Evolutionary conservation across 2,329 filamentous ascomycete genomes (phyloP).

Genomic region (Pseudogymnoascus verrucosus): DNA sequence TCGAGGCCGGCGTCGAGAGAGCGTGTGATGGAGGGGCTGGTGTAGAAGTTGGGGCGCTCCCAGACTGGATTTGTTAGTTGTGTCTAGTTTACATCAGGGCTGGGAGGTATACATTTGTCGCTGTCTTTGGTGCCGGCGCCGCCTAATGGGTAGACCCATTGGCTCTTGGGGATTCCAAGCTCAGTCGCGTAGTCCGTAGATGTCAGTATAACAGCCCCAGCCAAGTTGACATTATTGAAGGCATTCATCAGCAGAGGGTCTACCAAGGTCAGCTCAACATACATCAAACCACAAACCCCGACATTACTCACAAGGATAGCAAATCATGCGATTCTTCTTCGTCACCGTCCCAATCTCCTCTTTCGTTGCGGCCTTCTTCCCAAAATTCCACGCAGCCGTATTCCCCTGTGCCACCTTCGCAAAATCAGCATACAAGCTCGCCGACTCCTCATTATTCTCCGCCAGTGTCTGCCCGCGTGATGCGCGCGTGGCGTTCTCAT

Average conservation of each 20-base stretch:
- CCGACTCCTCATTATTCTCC: slow-evolving; percentile 52
- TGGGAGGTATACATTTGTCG: slow-evolving; percentile 38
- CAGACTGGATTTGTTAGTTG: slow-evolving; percentile 41
- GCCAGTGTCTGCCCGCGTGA: slow-evolving; percentile 43
- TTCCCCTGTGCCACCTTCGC: slow-evolving; percentile 47
- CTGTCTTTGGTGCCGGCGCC: slow-evolving; percentile 55
- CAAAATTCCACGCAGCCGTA: slow-evolving; percentile 50
- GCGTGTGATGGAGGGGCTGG: slow-evolving; percentile 48
- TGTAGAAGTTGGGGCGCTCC: slow-evolving; percentile 50
- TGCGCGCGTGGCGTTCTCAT: slow-evolving; percentile 56
- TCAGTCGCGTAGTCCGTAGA: slow-evolving; percentile 44
- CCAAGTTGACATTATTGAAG: slow-evolving; percentile 60
- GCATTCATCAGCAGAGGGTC: slow-evolving; percentile 64
- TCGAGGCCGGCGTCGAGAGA: slow-evolving; percentile 48
- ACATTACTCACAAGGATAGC: slow-evolving; percentile 49
- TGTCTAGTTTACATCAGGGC: neutral
- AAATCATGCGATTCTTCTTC: slow-evolving; percentile 58
- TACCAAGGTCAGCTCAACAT: slow-evolving; percentile 27
- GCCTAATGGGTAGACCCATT: slow-evolving; percentile 57
- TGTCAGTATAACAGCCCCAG: slow-evolving; percentile 53
- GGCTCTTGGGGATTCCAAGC: slow-evolving; percentile 44
- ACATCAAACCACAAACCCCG: neutral
- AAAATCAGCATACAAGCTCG: slow-evolving; percentile 52
- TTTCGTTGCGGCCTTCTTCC: slow-evolving; percentile 36
- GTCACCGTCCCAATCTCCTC: slow-evolving; percentile 45